A percentile compares a stretch with the other conserved stretches of the same genome.
Evolutionary conservation across 2,329 filamentous ascomycete genomes (phyloP).

Genomic region (Plenodomus tracheiphilus): DNA sequence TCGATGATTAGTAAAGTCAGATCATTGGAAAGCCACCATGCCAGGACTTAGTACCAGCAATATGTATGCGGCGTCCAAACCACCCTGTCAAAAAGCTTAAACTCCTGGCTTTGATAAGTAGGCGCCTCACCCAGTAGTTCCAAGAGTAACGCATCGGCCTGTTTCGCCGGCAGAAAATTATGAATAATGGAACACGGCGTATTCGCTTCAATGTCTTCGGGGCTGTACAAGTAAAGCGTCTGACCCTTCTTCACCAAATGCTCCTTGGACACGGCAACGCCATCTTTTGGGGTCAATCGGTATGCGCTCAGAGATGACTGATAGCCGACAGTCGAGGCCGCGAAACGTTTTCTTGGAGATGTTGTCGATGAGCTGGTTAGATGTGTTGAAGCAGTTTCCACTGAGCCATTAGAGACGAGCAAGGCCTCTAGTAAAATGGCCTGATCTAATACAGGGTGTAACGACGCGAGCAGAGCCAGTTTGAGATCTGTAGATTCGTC

Average conservation of each 20-base stretch:
- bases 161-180: slow-evolving; percentile 75
- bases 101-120: slow-evolving; percentile 71
- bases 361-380: slow-evolving; percentile 48
- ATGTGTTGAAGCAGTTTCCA: slow-evolving; percentile 64
- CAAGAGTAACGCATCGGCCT: slow-evolving; percentile 72
- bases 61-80: slow-evolving; percentile 85
- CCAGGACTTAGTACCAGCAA: slow-evolving; percentile 63
- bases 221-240: slow-evolving; percentile 82
- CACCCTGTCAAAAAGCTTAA: slow-evolving; percentile 86
- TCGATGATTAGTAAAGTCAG: background rate
- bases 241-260: slow-evolving; percentile 73
- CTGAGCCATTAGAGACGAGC: slow-evolving; percentile 75
- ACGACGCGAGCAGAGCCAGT: slow-evolving; percentile 77
- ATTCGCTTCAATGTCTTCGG: slow-evolving; percentile 76
- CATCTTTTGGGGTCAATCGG: slow-evolving; percentile 13
- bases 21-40: background rate
- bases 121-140: slow-evolving; percentile 76
- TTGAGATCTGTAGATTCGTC: slow-evolving; percentile 90
- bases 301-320: slow-evolving; percentile 48
- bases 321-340: slow-evolving; percentile 39
- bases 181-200: slow-evolving; percentile 92
- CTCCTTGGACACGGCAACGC: slow-evolving; percentile 30
- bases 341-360: slow-evolving; percentile 39
- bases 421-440: slow-evolving; percentile 76
- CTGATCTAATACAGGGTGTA: slow-evolving; percentile 67